Percentiles rank a stretch among this genome's conserved stretches.
Conservation (phyloP, 148 eudicot species). For the Fagopyrum tataricum region DNA sequence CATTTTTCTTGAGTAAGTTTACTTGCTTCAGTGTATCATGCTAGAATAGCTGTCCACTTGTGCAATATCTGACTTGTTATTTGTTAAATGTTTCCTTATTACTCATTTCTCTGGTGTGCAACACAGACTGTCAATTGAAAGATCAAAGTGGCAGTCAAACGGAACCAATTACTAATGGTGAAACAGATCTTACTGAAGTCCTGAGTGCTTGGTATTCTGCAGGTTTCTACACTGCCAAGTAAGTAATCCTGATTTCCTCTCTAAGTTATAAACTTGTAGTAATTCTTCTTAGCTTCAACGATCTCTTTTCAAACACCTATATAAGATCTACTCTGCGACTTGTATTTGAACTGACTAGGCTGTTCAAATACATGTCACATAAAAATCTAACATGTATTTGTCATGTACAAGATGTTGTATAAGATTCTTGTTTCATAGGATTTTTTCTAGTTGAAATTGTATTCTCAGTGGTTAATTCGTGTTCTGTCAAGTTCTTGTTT, state of each 20-base stretch:
- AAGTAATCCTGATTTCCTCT: slow-evolving; percentile 25
- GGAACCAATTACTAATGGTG: slow-evolving; percentile 24
- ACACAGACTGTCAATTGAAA: slow-evolving; percentile 33
- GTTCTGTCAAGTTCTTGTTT: not conserved
- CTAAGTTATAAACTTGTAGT: not conserved
- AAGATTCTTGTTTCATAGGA: not conserved
- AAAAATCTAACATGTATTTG: too few relatives aligned
- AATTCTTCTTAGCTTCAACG: not conserved
- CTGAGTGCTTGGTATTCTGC: slow-evolving; percentile 87
- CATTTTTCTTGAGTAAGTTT: not conserved
- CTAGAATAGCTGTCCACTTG: not conserved
- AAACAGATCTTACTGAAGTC: slow-evolving; percentile 61
- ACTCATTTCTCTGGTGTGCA: not conserved
- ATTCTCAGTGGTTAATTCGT: too few relatives aligned
- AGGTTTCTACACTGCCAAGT: slow-evolving; percentile 93
- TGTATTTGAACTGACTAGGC: not conserved
- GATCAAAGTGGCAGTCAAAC: slow-evolving; percentile 15
- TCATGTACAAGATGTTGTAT: too few relatives aligned
- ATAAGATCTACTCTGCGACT: not conserved
- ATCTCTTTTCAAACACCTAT: not conserved
- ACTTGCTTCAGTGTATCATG: not conserved
- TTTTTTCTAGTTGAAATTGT: not conserved
- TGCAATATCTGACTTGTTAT: not conserved
- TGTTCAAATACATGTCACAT: too few relatives aligned
- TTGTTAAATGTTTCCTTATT: not conserved